Evolutionary conservation across 345 rosid species (phyloP), one percentile per base, ranked within the genome.

Genomic region (Streptanthus diversifolius): DNA sequence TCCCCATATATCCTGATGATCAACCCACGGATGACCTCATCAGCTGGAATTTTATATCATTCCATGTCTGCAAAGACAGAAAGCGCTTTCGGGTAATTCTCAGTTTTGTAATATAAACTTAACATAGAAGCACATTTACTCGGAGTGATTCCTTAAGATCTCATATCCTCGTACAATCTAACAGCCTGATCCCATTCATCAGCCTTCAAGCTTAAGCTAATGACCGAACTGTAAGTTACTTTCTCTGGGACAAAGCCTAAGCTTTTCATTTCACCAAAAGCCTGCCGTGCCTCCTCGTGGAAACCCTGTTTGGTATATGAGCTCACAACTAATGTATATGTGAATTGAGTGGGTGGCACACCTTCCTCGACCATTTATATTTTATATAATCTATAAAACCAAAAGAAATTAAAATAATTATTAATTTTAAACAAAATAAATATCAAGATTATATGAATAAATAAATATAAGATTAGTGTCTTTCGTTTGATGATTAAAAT

Each of bases 41-140:
- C 98, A 45, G 83, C 88, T 12, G 75, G 71, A 64, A 87, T 77
- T 79, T 74, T 88, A 52, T 80, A 60, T 27, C 70, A 86, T 41
- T 84, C 92, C 98, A 93, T 93, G 77, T 90, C 93, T 1, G 81
- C 78, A 72, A 93, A 93, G 75, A 93, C 97, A 62, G 92, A 75
- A 51, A 93, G 88, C 5, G 97, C 98, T 82, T 84, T 88, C 33
- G 93, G 79, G 63, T 85, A 93, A 59, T 93, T 87, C 76, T 81
- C 85, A 8, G 62, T 86, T 70, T 85, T 90, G 80, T 89, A 93
- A 70, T 84, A 93, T 33, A 90, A 62, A n/a, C 86, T 82, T 54
- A 93, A 77, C 85, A 93, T 96, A 30, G 98, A 89, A 57, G 98
- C 98, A 81, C 96, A 91, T 73, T 84, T 89, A 69, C 98, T 93